Conservation (phyloP, 2,329 filamentous ascomycete genomes). For the Elsinoe ampelina region DNA sequence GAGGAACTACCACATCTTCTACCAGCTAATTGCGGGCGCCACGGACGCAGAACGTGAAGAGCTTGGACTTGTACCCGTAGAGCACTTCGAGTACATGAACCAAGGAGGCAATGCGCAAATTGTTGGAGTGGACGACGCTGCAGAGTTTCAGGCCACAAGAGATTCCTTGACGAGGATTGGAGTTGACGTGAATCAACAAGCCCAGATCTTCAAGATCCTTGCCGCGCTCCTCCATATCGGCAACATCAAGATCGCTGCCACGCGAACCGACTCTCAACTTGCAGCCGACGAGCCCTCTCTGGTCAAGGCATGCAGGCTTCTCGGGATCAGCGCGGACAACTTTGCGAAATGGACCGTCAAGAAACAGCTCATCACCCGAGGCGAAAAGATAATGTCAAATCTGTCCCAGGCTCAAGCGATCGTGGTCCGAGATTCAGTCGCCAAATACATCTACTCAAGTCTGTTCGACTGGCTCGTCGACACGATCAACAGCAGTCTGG, state of each 20-base stretch:
- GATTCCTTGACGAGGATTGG: conserved; percentile 82
- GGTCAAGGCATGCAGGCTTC: conserved; percentile 68
- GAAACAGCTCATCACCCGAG: conserved; percentile 92
- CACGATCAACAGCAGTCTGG: conserved; percentile 82
- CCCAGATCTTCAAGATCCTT: conserved; percentile 79
- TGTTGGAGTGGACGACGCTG: conserved; percentile 90
- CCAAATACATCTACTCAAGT: conserved; percentile 97
- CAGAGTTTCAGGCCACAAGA: conserved; percentile 82
- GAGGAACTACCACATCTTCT: conserved; percentile 98
- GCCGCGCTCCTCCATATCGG: conserved; percentile 88
- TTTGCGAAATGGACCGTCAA: conserved; percentile 99
- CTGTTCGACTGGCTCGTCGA: conserved; percentile 99
- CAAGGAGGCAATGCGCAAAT: conserved; percentile 87
- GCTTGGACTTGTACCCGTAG: conserved; percentile 67
- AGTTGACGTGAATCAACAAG: conserved; percentile 62
- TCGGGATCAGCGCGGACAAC: conserved; percentile 75
- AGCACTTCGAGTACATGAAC: conserved; percentile 93
- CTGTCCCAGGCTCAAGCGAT: conserved; percentile 85
- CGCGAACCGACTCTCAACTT: conserved; percentile 77
- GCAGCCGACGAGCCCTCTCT: conserved; percentile 72
- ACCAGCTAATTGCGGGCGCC: conserved; percentile 90
- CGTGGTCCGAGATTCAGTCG: conserved; percentile 92
- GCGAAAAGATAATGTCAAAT: conserved; percentile 96
- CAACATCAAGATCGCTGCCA: conserved; percentile 91
- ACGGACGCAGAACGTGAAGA: conserved; percentile 73